Conservation (phyloP, 1,139 yeast species). For the Hansenula sp. region DNA sequence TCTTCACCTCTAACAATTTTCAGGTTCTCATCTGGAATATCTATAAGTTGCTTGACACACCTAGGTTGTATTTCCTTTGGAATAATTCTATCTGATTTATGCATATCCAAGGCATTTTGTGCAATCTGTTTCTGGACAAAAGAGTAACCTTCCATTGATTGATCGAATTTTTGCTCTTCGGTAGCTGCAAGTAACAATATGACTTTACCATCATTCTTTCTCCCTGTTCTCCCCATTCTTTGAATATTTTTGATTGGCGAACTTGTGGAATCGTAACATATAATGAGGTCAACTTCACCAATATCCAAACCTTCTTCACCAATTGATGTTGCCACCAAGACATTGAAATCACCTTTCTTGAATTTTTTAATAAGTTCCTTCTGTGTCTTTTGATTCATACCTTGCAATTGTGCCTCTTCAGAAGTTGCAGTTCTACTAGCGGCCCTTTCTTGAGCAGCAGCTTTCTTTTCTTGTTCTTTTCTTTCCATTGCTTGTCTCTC, state of each 20-base stretch:
- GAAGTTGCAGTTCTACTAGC: constrained; percentile 35
- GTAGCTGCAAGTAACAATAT: constrained; percentile 72
- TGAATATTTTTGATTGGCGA: constrained; percentile 94
- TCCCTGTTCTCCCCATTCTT: constrained; percentile 97
- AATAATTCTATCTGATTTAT: constrained; percentile 56
- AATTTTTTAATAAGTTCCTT: constrained; percentile 71
- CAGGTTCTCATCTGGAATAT: constrained; percentile 65
- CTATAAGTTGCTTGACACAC: constrained; percentile 53
- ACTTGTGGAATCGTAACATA: constrained; percentile 88
- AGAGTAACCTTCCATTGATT: constrained; percentile 81
- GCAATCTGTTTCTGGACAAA: constrained; percentile 59
- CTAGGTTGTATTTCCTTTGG: constrained; percentile 54
- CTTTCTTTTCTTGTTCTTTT: constrained; percentile 23
- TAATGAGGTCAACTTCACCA: constrained; percentile 92
- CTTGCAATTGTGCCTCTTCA: constrained; percentile 38
- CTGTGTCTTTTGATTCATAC: constrained; percentile 70
- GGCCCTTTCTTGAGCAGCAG: constrained; percentile 27
- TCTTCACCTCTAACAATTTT: constrained; percentile 53
- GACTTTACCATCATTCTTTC: constrained; percentile 86
- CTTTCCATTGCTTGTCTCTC: constrained; percentile 23
- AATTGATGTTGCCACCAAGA: constrained; percentile 91
- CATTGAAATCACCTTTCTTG: constrained; percentile 65
- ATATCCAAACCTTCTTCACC: constrained; percentile 99
- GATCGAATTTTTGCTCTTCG: constrained; percentile 75
- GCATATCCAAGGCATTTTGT: constrained; percentile 35